Conservation (phyloP, 495 filamentous ascomycete species). For the Hyaloscypha bicolor region DNA sequence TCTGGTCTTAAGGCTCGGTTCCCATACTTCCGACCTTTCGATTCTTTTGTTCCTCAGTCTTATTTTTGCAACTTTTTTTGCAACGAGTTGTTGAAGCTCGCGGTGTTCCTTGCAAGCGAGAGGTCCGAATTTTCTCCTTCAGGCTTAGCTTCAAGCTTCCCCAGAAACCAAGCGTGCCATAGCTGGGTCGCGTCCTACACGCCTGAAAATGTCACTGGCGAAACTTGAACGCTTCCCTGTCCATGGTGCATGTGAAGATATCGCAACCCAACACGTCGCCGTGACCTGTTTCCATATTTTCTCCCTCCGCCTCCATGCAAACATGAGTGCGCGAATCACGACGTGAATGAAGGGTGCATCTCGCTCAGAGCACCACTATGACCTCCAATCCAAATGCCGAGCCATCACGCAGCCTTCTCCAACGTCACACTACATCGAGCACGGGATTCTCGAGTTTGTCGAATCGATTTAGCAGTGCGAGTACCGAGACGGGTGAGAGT, state of each 20-base stretch:
- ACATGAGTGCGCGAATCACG: neutral
- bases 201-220: neutral
- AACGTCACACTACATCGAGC: conserved; percentile 22
- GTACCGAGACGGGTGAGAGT: conserved; percentile 29
- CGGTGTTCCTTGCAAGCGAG: neutral
- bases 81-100: neutral
- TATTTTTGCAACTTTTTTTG: no score
- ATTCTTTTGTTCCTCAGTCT: no score
- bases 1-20: no score
- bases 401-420: neutral
- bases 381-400: conserved; percentile 19
- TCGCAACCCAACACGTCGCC: neutral
- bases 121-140: neutral
- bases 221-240: neutral
- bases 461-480: conserved; percentile 21
- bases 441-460: conserved; percentile 19
- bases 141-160: neutral
- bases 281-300: neutral
- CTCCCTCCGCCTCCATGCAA: neutral
- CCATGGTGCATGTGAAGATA: neutral
- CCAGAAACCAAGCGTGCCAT: neutral
- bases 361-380: conserved; percentile 28
- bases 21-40: no score
- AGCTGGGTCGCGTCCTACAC: neutral
- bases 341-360: conserved; percentile 7